Base-by-base conservation (phyloP, 805 yeast genomes). In the Metschnikowia amazonensis region DNA sequence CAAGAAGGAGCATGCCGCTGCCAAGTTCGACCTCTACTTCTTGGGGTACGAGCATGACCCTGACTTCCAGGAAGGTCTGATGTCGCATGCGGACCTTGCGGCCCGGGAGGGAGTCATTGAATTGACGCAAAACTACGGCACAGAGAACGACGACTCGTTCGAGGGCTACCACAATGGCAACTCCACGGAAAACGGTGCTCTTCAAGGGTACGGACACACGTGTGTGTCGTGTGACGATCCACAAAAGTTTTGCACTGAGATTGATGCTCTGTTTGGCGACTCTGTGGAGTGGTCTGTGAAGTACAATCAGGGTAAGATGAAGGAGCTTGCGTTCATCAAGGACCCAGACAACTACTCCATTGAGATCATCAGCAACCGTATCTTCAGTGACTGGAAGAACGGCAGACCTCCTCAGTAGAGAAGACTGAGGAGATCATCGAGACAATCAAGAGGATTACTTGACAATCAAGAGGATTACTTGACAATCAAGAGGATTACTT, bases 101-200 rank as follows among this genome's bases (percentile, higher is more conserved):
- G 42, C 55, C 42, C 69, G 81, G 49, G 89, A 87, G 62, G 83
- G 92, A 17, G 67, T 94, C 10, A 65, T 94, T 45, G 99, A 94
- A 68, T 75, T 94, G 61, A 92, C 98, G 38, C 92, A 89, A 70
- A 94, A 94, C 70, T 92, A 89, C 84, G 99, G 98, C 18, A 88
- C 97, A 18, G 99, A 94, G 63, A 59, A 69, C 17, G 96, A 92
- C 50, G 74, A 76, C 14, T 74, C 76, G 4, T 87, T 89, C 69
- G 68, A 74, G 42, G 76, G 76, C 21, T 94, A 92, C 66, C 95
- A 89, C 66, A 81, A 79, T 51, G 96, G 96, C 48, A 89, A 89
- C 65, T 57, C 66, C 35, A 68, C 73, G 21, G 74, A 65, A 25
- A 60, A 66, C 43, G 80, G 80, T 14, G 73, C 80, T 36, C 83